Evolutionary conservation across 331 rosid genomes (phyloP).

Genomic region (Malus hybrid): DNA sequence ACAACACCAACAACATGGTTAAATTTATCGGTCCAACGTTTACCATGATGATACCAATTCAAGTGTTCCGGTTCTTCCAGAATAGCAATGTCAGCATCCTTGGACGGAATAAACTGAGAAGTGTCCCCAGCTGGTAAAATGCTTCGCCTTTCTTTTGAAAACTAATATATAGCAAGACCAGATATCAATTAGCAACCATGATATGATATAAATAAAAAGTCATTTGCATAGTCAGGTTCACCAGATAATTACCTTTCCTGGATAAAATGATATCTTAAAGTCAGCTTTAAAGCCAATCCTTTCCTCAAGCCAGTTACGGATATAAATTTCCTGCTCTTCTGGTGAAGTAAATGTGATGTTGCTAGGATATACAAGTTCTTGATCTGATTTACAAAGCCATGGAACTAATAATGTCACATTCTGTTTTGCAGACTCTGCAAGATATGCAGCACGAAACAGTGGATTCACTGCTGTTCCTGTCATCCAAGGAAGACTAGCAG

Average conservation of each 20-base stretch:
- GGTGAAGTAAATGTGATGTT: constrained; percentile 78
- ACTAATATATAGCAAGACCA: constrained; percentile 37
- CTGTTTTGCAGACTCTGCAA: constrained; percentile 70
- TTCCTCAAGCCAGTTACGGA: constrained; percentile 98
- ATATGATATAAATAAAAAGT: neutral
- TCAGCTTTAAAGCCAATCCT: constrained; percentile 87
- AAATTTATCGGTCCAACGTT: constrained; percentile 92
- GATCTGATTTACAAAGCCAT: constrained; percentile 94
- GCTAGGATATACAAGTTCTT: constrained; percentile 81
- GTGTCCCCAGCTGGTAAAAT: constrained; percentile 97
- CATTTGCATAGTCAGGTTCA: neutral
- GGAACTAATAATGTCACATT: constrained; percentile 91
- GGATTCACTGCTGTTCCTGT: constrained; percentile 99
- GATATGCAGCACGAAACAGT: constrained; percentile 94
- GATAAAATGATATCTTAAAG: constrained; percentile 89
- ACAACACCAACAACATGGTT: constrained; percentile 95
- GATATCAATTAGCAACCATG: constrained; percentile 19
- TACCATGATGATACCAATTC: constrained; percentile 98
- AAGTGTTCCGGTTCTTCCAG: constrained; percentile 97
- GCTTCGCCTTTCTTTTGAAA: constrained; percentile 79
- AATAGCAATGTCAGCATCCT: constrained; percentile 94
- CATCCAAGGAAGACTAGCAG: constrained; percentile 99
- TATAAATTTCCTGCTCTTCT: constrained; percentile 85
- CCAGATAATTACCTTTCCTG: constrained; percentile 69
- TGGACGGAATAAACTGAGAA: constrained; percentile 79